These are phyloP conservation scores for Rhododendron henanense DNA, from an alignment of 148 eudicot species.

Conservation along the genomic window DNA sequence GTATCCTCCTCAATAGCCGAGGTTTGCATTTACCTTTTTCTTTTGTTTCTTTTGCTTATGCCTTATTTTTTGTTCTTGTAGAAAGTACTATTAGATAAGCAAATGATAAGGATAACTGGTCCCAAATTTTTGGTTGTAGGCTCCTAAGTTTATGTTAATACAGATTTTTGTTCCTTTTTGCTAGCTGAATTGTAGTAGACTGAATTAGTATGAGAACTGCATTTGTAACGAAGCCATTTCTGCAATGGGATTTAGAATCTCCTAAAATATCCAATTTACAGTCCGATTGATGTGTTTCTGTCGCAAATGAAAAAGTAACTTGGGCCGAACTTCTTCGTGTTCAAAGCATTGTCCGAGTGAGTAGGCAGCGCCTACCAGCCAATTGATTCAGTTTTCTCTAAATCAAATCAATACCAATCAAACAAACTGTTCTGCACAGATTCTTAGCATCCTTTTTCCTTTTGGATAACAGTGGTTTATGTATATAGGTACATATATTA, in stretches of 20 bases:
- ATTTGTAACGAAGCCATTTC: background rate
- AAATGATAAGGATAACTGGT: background rate
- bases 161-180: background rate
- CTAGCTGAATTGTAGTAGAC: background rate
- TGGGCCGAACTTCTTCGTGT: too few species aligned
- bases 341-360: too few species aligned
- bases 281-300: background rate
- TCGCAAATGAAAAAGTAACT: background rate
- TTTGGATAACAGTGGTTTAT: background rate
- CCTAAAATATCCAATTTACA: background rate
- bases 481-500: too few species aligned
- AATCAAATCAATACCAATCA: too few species aligned
- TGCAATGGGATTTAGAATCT: background rate
- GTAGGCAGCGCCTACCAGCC: too few species aligned
- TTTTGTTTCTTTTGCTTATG: background rate
- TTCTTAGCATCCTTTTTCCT: background rate
- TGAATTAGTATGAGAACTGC: background rate
- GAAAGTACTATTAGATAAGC: background rate
- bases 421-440: background rate
- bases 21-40: conserved; percentile 33
- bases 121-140: background rate
- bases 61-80: background rate
- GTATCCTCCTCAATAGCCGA: conserved; percentile 91
- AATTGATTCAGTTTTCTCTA: too few species aligned
- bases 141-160: background rate